Percentiles rank a stretch among this genome's conserved stretches.
phyloP scores from a whole-genome alignment of 78 protist genomes.

The slime mould (Dictyostelium discoideum) region dicty_2.7 NC_007091.3:2990501-2991000 shows the following conservation, averaged over 20 bases:
- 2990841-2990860: neutral
- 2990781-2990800: constrained; percentile 18
- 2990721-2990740: constrained; percentile 1
- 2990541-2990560: constrained; percentile 53
- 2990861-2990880: constrained; percentile 29
- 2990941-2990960: constrained; percentile 39
- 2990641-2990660: constrained; percentile 12
- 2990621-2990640: constrained; percentile 49
- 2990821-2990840: constrained; percentile 60
- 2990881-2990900: constrained; percentile 59
- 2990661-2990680: constrained; percentile 71
- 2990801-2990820: constrained; percentile 42
- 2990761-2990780: constrained; percentile 32
- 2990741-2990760: constrained; percentile 17
- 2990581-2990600: constrained; percentile 11
- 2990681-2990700: constrained; percentile 54
- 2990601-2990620: constrained; percentile 63
- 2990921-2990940: constrained; percentile 24
- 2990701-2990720: constrained; percentile 42
- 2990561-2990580: constrained; percentile 17
- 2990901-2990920: constrained; percentile 23
- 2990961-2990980: constrained; percentile 72
- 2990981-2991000: constrained; percentile 31
- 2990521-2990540: constrained; percentile 72
- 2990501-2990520: neutral